Evolutionary conservation across 164 flowering plant species (phyloP).

Genomic region (Magnolia kwangsiensis): DNA sequence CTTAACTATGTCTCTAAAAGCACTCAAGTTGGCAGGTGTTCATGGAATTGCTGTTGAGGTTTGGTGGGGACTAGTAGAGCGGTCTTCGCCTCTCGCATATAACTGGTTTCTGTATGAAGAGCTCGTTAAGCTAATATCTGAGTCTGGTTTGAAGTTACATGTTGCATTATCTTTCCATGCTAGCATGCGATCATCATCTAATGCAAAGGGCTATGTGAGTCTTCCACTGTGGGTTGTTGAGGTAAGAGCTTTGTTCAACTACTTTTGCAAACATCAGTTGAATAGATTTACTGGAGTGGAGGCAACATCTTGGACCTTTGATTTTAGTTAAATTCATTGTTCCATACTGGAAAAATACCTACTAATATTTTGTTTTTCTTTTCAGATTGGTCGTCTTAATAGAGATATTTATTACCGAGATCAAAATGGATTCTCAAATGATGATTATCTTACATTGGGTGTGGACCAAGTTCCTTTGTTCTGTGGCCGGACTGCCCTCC

Average conservation of each 20-base stretch:
- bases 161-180: constrained; percentile 58
- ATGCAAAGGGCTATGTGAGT: constrained; percentile 32
- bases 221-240: constrained; percentile 52
- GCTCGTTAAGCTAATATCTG: constrained; percentile 41
- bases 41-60: constrained; percentile 63
- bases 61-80: constrained; percentile 72
- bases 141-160: constrained; percentile 51
- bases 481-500: constrained; percentile 55
- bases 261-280: no score
- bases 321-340: no score
- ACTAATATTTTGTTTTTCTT: constrained; percentile 14
- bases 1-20: constrained; percentile 47
- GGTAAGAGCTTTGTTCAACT: constrained; percentile 21
- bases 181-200: constrained; percentile 17
- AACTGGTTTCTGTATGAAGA: constrained; percentile 57
- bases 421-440: constrained; percentile 40
- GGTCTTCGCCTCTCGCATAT: constrained; percentile 42
- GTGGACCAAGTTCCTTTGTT: constrained; percentile 51
- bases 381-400: constrained; percentile 49
- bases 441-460: constrained; percentile 57
- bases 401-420: constrained; percentile 51
- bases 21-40: constrained; percentile 67
- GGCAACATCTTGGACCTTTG: no score
- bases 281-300: no score
- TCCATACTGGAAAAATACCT: no score